Evolutionary conservation across 257 asterid species (phyloP).

Genomic region (Solanum lycopersicoides): DNA sequence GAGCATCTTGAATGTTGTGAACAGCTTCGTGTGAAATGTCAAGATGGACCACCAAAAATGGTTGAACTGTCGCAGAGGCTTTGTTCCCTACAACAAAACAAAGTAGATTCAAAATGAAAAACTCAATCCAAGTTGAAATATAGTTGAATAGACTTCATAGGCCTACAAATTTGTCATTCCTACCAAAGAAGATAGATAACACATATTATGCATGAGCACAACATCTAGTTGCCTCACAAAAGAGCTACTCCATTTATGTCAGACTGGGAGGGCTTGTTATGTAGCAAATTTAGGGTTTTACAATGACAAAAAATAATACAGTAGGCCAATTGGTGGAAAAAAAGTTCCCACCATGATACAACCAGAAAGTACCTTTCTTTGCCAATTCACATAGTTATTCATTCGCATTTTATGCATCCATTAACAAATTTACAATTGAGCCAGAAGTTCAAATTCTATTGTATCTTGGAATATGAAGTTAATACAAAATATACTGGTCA

Average conservation of each 20-base stretch:
- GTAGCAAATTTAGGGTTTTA: not conserved
- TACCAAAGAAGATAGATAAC: not conserved
- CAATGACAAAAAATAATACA: not conserved
- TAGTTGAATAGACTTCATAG: not conserved
- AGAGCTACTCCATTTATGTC: not conserved
- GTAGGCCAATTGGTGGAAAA: not conserved
- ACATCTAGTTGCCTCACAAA: not conserved
- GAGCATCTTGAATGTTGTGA: conserved; percentile 71
- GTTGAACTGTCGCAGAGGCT: conserved; percentile 78
- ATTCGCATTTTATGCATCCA: not conserved
- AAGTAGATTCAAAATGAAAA: conserved; percentile 2
- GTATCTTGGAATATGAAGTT: not conserved
- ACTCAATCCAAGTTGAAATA: not conserved
- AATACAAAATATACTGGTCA: not conserved
- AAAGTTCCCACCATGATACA: not conserved
- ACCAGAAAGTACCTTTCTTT: not conserved
- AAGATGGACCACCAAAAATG: conserved; percentile 80
- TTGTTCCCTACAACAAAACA: conserved; percentile 53
- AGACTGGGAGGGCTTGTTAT: not conserved
- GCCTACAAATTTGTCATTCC: not conserved
- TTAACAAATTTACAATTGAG: not conserved
- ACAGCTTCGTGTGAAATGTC: conserved; percentile 69
- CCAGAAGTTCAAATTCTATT: not conserved
- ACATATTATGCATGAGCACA: not conserved
- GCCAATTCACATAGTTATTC: not conserved